Evolutionary conservation across 2,329 filamentous ascomycete species (phyloP).

Genomic region (Ceratocystis lukuohia): DNA sequence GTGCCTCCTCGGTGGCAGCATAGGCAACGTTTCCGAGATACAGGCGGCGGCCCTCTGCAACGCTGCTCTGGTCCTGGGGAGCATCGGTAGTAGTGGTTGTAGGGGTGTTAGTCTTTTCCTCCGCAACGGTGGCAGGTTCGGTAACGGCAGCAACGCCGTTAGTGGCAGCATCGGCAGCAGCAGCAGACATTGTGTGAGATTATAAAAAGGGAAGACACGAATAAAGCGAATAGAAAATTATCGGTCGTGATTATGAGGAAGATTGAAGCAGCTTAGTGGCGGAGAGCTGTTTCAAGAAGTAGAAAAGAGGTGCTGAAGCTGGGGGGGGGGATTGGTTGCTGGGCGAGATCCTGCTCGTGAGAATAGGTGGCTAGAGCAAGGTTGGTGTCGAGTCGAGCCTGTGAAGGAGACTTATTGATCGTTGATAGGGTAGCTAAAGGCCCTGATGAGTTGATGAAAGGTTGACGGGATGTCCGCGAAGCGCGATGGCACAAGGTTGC

Average conservation of each 20-base stretch:
- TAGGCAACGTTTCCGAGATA: slow-evolving; percentile 99
- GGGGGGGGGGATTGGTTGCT: slow-evolving; percentile 7
- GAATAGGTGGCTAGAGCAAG: slow-evolving; percentile 18
- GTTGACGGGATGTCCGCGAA: slow-evolving; percentile 30
- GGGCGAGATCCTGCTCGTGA: slow-evolving; percentile 19
- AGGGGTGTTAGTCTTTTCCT: slow-evolving; percentile 53
- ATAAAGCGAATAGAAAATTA: slow-evolving; percentile 41
- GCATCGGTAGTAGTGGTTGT: slow-evolving; percentile 59
- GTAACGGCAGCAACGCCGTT: slow-evolving; percentile 14
- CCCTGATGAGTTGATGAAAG: slow-evolving; percentile 52
- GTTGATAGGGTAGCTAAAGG: slow-evolving; percentile 70
- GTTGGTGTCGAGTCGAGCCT: slow-evolving; percentile 18
- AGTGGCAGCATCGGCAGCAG: slow-evolving; percentile 23
- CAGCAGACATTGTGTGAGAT: slow-evolving; percentile 68
- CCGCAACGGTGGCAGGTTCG: slow-evolving; percentile 27
- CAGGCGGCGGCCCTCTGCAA: slow-evolving; percentile 95
- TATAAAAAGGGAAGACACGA: slow-evolving; percentile 48
- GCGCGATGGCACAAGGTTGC: slow-evolving; percentile 22
- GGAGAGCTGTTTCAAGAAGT: neutral
- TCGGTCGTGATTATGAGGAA: neutral
- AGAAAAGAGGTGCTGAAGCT: slow-evolving; percentile 7
- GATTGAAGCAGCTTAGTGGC: neutral
- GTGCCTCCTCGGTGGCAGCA: slow-evolving; percentile 99
- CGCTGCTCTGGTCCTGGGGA: slow-evolving; percentile 67
- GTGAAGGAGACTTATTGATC: slow-evolving; percentile 18